phyloP scores from a whole-genome alignment of 345 rosid genomes.

The Pugionium cornutum region DNA sequence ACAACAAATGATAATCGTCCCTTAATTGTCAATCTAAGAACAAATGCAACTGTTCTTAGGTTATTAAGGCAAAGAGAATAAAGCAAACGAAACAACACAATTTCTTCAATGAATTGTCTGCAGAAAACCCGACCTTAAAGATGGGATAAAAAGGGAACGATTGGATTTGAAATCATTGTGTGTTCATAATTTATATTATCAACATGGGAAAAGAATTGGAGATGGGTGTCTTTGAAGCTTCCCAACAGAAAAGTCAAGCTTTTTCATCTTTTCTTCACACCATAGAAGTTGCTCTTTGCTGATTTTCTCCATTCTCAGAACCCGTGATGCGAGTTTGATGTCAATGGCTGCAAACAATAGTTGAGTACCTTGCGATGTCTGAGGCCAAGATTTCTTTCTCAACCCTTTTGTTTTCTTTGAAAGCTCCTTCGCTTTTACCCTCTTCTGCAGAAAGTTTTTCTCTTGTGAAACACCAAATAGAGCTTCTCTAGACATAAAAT shows the following conservation, averaged over 20 bases:
- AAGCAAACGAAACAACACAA: constrained; percentile 18
- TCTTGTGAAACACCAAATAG: constrained; percentile 18
- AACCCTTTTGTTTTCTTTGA: constrained; percentile 66
- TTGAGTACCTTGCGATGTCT: constrained; percentile 55
- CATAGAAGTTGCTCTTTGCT: constrained; percentile 79
- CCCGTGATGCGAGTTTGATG: constrained; percentile 61
- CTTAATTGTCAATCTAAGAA: constrained; percentile 28
- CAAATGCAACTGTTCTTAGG: constrained; percentile 5
- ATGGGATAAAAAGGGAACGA: background rate
- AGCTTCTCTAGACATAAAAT: background rate
- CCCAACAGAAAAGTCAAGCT: constrained; percentile 57
- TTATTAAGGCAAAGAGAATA: constrained; percentile 8
- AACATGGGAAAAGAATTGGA: constrained; percentile 84
- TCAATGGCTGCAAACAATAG: constrained; percentile 73
- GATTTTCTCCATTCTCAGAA: constrained; percentile 68
- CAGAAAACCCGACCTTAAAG: constrained; percentile 1
- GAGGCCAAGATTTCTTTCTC: constrained; percentile 89
- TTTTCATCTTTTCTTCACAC: constrained; percentile 98
- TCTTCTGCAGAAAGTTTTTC: constrained; percentile 55
- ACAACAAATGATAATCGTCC: constrained; percentile 29
- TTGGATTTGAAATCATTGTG: constrained; percentile 16
- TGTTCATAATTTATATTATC: constrained; percentile 36
- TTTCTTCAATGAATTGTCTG: constrained; percentile 17
- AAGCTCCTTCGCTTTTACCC: constrained; percentile 64
- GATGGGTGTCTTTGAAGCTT: constrained; percentile 76